Evolutionary conservation across 1,284 basidiomycete genomes (phyloP), one percentile per base, ranked within the genome.

Genomic region (Moesziomyces parantarcticus): DNA sequence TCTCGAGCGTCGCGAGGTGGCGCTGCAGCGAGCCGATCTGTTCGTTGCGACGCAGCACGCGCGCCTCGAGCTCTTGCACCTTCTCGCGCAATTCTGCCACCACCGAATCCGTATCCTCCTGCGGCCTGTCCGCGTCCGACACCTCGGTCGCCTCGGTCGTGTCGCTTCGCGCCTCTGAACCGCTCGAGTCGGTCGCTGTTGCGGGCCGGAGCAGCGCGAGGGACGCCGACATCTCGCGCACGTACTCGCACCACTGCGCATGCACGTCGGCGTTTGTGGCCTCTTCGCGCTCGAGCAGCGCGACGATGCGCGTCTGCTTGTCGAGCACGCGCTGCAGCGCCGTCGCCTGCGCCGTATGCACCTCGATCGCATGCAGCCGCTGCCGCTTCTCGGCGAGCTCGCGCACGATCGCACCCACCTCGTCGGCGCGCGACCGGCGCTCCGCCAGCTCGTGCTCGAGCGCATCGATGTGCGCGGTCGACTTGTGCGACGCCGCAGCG

Each of bases 21-120:
- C 42, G 48, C 47, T 77, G 75, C 6, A 75, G 67, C 22, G 32
- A 43, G 2, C 67, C 75, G 25, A 77, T 77, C 51, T 77, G 75
- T 43, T 70, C 68, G 51, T 64, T 68, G 13, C 75, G 47, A 13
- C 75, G 63, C 39, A 74, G 29, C 6, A 75, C 42, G 7, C 68
- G 54, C 20, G 53, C 59, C 34, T 72, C 52, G n/a, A 58, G 20
- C 40, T 75, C 66, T 0, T 47, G 51, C 3, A 74, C 29, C 41
- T 64, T 3, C 2, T 8, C 29, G 22, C 39, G 34, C 21, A 62
- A 36, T 20, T 10, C 41, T 3, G 21, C 25, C 41, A 32, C 21
- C 8, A 7, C 11, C 26, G 14, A n/a, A 36, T n/a, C 11, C 20
- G 3, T 20, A 8, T 59, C 57, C n/a, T 23, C 48, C 8, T 43